A percentile compares a stretch with the other conserved stretches of the same genome.
phyloP scores from a whole-genome alignment of 2,329 filamentous ascomycete genomes.

The Bipolaris bicolor region DNA sequence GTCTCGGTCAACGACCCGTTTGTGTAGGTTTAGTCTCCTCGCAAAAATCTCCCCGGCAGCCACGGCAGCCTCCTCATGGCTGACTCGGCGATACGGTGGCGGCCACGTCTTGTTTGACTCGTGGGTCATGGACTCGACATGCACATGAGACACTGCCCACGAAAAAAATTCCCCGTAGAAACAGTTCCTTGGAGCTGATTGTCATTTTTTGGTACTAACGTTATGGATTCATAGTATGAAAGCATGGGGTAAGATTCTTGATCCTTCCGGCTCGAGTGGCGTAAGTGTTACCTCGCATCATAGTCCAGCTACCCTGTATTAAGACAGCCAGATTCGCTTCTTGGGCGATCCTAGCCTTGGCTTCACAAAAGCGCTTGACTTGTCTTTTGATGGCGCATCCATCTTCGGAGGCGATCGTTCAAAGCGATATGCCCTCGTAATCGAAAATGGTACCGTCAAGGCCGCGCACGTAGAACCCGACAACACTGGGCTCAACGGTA shows the following conservation, averaged over 20 bases:
- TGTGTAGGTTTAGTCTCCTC: constrained; percentile 67
- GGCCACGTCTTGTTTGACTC: constrained; percentile 16
- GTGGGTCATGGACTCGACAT: constrained; percentile 19
- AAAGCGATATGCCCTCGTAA: constrained; percentile 85
- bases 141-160: constrained; percentile 13
- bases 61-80: not conserved
- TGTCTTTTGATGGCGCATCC: constrained; percentile 77
- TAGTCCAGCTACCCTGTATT: constrained; percentile 5
- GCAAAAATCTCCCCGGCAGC: constrained; percentile 17
- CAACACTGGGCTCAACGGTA: constrained; percentile 81
- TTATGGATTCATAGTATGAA: constrained; percentile 69
- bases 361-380: constrained; percentile 83
- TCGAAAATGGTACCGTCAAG: constrained; percentile 85
- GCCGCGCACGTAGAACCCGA: constrained; percentile 84
- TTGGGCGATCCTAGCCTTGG: constrained; percentile 78
- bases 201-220: constrained; percentile 22
- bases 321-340: constrained; percentile 75
- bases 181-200: constrained; percentile 11
- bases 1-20: constrained; percentile 94
- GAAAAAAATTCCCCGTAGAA: not conserved
- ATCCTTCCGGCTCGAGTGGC: constrained; percentile 74
- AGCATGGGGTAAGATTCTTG: constrained; percentile 80
- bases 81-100: constrained; percentile 2
- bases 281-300: constrained; percentile 60
- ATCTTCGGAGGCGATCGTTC: constrained; percentile 83